These are phyloP conservation scores for Scheffersomyces coipomensis DNA, from an alignment of 805 yeast genomes.

Conservation along the genomic window DNA sequence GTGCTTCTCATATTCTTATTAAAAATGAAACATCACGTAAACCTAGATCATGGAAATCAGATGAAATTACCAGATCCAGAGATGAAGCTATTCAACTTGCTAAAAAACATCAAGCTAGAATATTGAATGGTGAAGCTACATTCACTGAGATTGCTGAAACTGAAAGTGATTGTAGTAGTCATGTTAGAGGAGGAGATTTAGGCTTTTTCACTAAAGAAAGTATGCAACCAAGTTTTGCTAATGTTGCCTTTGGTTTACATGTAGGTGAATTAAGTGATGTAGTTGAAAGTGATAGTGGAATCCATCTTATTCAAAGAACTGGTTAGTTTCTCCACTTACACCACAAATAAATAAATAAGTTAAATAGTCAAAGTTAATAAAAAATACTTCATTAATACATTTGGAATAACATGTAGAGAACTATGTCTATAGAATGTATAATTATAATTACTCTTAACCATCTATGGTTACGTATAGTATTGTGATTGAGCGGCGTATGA, in stretches of 20 bases:
- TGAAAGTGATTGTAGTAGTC: conserved; percentile 88
- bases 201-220: conserved; percentile 87
- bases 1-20: conserved; percentile 78
- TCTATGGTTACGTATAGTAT: no score
- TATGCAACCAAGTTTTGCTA: conserved; percentile 95
- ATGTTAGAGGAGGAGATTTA: conserved; percentile 85
- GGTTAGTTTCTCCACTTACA: no score
- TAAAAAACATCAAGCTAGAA: conserved; percentile 54
- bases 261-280: conserved; percentile 82
- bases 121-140: conserved; percentile 61
- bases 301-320: conserved; percentile 83
- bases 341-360: no score
- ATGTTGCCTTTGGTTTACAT: conserved; percentile 76
- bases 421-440: no score
- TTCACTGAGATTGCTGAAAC: conserved; percentile 73
- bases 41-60: conserved; percentile 88
- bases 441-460: no score
- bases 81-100: conserved; percentile 78
- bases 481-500: no score
- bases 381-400: no score
- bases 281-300: conserved; percentile 88
- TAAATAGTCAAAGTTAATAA: no score
- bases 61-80: conserved; percentile 70
- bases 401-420: no score
- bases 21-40: conserved; percentile 84